These are phyloP conservation scores for Pleurotus cornucopiae DNA, from an alignment of 768 basidiomycete species.

Conservation along the genomic window DNA sequence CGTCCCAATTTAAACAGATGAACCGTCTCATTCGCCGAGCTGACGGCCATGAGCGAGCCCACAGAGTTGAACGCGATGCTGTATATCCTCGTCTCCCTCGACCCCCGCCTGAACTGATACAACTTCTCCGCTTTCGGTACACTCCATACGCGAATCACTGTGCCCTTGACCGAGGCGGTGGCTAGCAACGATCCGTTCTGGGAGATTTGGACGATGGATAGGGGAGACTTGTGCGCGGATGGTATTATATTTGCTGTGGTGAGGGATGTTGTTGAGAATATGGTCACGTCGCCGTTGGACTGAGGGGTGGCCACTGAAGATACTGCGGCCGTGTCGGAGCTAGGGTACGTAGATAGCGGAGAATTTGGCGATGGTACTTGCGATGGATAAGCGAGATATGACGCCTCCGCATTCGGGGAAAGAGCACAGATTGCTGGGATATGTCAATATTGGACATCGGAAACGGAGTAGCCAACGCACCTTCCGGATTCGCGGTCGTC, in stretches of 20 bases:
- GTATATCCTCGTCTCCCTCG: conserved; percentile 81
- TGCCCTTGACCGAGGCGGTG: conserved; percentile 92
- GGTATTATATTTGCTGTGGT: conserved; percentile 94
- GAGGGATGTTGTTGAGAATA: conserved; percentile 91
- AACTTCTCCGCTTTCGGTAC: conserved; percentile 90
- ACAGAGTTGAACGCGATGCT: conserved; percentile 79
- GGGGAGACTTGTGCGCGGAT: conserved; percentile 90
- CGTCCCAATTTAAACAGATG: conserved; percentile 87
- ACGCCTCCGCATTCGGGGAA: conserved; percentile 89
- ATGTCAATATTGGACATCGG: not conserved
- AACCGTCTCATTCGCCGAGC: conserved; percentile 90
- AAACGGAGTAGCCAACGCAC: conserved; percentile 33
- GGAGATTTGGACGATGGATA: conserved; percentile 85
- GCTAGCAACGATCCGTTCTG: conserved; percentile 85
- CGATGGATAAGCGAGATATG: conserved; percentile 94
- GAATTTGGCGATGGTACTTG: conserved; percentile 83
- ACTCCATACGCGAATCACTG: conserved; percentile 93
- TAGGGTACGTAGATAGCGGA: conserved; percentile 40
- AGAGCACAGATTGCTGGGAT: conserved; percentile 85
- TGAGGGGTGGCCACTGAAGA: conserved; percentile 30
- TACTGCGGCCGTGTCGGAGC: conserved; percentile 29
- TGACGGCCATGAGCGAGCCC: conserved; percentile 76
- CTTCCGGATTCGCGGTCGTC: conserved; percentile 93
- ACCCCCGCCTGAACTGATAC: conserved; percentile 93
- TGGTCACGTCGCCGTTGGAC: conserved; percentile 72